Base-by-base conservation (phyloP, 202 grass and related monocot species). In the Hordeum pubiflorum region DNA sequence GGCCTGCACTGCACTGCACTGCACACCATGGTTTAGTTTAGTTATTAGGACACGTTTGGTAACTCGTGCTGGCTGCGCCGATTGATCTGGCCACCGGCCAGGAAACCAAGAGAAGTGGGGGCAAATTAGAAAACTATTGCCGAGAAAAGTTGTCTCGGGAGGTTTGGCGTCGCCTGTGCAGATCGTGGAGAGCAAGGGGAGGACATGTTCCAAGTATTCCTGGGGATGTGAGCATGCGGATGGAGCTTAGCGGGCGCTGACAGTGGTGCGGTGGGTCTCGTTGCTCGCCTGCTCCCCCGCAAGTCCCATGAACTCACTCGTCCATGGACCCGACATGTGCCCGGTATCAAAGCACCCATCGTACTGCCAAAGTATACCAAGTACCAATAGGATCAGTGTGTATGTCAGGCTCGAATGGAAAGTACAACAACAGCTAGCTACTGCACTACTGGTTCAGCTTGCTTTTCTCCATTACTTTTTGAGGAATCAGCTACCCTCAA, bases 171-270 rank as follows among this genome's bases (percentile, higher is more conserved):
- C 7, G 76, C 76, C 24, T 80, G 64, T 78, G 72, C 48, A 17
- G 48, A 52, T 52, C 48, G 48, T 52, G 48, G 48, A 18, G 48
- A 79, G 75, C 86, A 88, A 63, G 68, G 83, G 21, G 50, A 82
- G 67, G 87, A 89, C 87, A 89, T 79, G 87, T 86, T 61, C 79
- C 87, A 89, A 89, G 60, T 86, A 89, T 89, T 89, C 83, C 48
- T 86, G 79, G 79, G 83, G 79, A 80, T 34, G 76, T 39, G 57
- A 83, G 67, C 58, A 37, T 6, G 83, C 36, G 15, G 38, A 78
- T 72, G 79, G 24, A 65, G 65, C 32, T 13, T 72, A 63, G 77
- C 12, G 43, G 5, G 43, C 58, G 77, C 78, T 77, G 78, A 39
- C 77, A 77, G 57, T 4, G 29, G 65, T 60, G 18, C 79, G 87